Base-by-base conservation (phyloP, 495 filamentous ascomycete genomes). In the Beverwykella pulmonaria region DNA sequence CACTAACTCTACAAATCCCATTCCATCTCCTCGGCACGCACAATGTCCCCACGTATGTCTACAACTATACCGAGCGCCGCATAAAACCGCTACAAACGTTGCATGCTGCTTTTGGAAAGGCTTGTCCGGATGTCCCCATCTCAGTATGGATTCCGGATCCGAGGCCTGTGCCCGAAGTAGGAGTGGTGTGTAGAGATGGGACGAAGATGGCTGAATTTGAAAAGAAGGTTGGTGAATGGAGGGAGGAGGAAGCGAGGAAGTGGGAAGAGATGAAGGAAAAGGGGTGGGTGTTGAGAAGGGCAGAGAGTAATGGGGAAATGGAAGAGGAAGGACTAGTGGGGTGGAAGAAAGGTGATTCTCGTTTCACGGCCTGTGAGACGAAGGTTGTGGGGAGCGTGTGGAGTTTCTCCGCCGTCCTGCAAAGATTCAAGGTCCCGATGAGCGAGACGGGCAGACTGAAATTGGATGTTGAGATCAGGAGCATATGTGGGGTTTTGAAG, bases 1-100 rank as follows among this genome's bases (percentile, higher is more conserved):
- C 60, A 19, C 50, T 69, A 15, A 22, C 46, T 34, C 8, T 70
- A 36, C 29, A 41, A 22, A 39, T 69, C 32, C 58, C 72, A 50
- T 70, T 65, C 63, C 48, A 53, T 27, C 63, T 75, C 20, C 53
- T 74, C 26, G 67, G 67, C 26, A 52, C 17, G 0, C 66, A 63
- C 30, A 32, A 52, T 15, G 41, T 64, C 29, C 68, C 68, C 32
- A 15, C 52, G 34, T 19, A 56, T 27, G 19, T 57, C 19, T 70
- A 71, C 65, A 60, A 58, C 59, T 57, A 15, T 61, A 10, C 67
- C 25, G 55, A 48, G 12, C 39, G 29, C 23, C 19, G 19, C 20
- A 25, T 23, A 4, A 34, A 58, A 20, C 61, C 61, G 1, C 55
- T 66, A 7, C 14, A 54, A 15, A 26, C 36, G 17, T 12, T 65